Conservation (phyloP, 164 flowering plant genomes). For the Macadamia tetraphylla region DNA sequence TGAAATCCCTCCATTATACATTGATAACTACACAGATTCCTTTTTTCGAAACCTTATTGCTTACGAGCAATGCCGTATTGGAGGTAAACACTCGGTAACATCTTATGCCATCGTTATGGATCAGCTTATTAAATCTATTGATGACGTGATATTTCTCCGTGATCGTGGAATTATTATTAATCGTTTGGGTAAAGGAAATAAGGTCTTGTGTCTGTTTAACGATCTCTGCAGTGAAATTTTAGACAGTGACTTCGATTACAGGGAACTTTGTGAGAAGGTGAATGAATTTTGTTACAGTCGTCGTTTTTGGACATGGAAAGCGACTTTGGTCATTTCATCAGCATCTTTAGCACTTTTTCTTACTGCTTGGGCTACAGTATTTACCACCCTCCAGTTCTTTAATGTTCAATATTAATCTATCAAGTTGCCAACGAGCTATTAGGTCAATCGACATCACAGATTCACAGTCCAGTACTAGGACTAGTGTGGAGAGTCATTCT, state of each 20-base stretch:
- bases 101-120: constrained; percentile 23
- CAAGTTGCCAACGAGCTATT: too few relatives aligned
- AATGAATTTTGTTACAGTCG: too few relatives aligned
- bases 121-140: constrained; percentile 12
- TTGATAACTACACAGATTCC: too few relatives aligned
- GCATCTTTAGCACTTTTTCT: constrained; percentile 6
- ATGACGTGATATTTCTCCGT: constrained; percentile 17
- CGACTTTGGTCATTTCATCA: too few relatives aligned
- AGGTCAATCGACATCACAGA: too few relatives aligned
- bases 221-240: constrained; percentile 6
- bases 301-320: too few relatives aligned
- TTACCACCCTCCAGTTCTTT: constrained; percentile 16
- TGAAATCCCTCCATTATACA: constrained; percentile 21
- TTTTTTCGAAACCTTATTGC: too few relatives aligned
- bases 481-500: too few relatives aligned
- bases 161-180: not conserved
- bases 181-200: constrained; percentile 9
- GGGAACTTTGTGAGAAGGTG: not conserved
- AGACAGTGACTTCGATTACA: constrained; percentile 4
- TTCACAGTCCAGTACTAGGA: too few relatives aligned
- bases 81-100: not conserved
- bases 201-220: constrained; percentile 11
- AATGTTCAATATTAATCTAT: not conserved
- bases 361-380: constrained; percentile 10
- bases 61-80: constrained; percentile 10